Evolutionary conservation across 768 basidiomycete species (phyloP), one percentile per base, ranked within the genome.

Genomic region (Tylopilus vinaceipallidus): DNA sequence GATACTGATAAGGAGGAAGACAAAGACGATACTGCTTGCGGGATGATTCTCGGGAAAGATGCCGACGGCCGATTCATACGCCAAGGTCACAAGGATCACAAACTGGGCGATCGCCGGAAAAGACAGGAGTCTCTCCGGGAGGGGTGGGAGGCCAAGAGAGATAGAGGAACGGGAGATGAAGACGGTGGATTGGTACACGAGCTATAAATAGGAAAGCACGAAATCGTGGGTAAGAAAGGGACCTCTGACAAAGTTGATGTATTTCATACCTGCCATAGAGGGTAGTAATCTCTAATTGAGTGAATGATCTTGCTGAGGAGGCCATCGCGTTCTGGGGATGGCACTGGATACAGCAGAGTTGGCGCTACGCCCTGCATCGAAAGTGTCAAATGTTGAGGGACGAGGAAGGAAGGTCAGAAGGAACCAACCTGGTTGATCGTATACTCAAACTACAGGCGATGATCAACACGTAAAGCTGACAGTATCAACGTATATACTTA

Each of bases 131-230:
- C 69, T 73, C 16, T 73, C 64, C 0, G 93, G 91, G 6, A 97
- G 73, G 0, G 94, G 81, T 0, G 91, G 90, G 11, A 97, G 54
- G 12, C 90, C 91, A 34, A 95, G 68, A 7, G 92, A 89, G 49
- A 95, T 87, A 8, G 91, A 87, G 0, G 95, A 95, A 4, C 95
- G 87, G 6, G 95, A 95, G 51, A 98, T 64, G 72, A 98, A 97
- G 39, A 97, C 95, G 35, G 90, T 90, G 19, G 89, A 81, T 74
- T 91, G 91, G 61, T 93, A 93, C 24, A 92, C 82, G 33, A 93
- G 80, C 83, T 91, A 22, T 17, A 17, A 30, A 41, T 32, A 23
- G 19, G 29, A 13, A 45, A 46, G 47, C 40, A 38, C n/a, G 48
- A 23, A 23, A 29, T 43, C 35, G 22, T 37, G 23, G 30, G 40